Percentiles rank a stretch among this genome's conserved stretches.
phyloP scores from a whole-genome alignment of 495 filamentous ascomycete species.

The Xylaria telfairii region DNA sequence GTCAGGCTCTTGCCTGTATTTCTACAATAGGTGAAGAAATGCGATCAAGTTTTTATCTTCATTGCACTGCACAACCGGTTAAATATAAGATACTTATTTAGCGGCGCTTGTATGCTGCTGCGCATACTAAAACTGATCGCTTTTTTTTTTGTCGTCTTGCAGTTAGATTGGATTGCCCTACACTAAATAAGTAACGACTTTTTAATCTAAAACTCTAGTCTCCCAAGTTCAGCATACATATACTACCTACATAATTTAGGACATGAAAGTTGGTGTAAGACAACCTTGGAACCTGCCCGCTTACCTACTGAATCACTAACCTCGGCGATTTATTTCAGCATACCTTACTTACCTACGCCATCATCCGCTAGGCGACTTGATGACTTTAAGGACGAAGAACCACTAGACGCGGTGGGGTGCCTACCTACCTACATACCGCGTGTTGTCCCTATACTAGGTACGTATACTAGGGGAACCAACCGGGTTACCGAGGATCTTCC shows the following conservation, averaged over 20 bases:
- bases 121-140: neutral
- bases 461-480: neutral
- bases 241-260: no score
- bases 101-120: constrained; percentile 7
- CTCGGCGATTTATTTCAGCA: neutral
- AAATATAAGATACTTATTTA: constrained; percentile 8
- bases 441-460: no score
- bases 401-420: neutral
- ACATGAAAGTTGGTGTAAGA: neutral
- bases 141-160: neutral
- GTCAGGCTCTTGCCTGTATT: neutral
- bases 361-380: no score
- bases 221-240: neutral
- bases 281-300: no score
- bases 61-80: neutral
- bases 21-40: constrained; percentile 2
- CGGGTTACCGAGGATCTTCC: constrained; percentile 22
- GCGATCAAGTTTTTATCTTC: neutral
- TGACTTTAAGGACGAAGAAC: neutral
- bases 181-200: neutral
- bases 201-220: neutral
- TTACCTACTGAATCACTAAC: no score
- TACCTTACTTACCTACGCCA: no score
- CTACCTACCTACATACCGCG: no score
- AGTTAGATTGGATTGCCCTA: no score